Evolutionary conservation across 163 green algal genomes (phyloP).

Genomic region (Chlamydomonas reinhardtii): DNA sequence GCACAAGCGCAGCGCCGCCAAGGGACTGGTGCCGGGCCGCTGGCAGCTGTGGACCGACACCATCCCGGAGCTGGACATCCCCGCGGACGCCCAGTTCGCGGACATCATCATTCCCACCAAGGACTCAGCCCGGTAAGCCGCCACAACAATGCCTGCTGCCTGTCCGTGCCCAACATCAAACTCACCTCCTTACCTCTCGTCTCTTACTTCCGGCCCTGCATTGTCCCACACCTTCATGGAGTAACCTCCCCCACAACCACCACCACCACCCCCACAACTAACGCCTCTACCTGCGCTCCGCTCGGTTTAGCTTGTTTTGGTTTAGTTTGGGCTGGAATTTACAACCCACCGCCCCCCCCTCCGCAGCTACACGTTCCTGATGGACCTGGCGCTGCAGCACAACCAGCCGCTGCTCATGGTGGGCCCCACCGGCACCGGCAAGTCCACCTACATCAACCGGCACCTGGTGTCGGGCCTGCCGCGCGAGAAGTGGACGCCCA

Average conservation of each 20-base stretch:
- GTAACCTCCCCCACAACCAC: no score
- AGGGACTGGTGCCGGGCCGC: conserved; percentile 27
- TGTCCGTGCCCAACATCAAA: no score
- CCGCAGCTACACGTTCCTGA: conserved; percentile 78
- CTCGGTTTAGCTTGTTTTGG: no score
- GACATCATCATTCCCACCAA: conserved; percentile 90
- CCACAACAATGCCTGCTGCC: no score
- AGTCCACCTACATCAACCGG: conserved; percentile 76
- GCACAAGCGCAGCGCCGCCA: conserved; percentile 53
- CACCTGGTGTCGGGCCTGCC: conserved; percentile 66
- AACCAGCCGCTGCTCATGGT: conserved; percentile 82
- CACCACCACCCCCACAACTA: no score
- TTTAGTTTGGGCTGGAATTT: no score
- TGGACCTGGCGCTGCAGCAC: conserved; percentile 78
- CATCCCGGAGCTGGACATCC: conserved; percentile 67
- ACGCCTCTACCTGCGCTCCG: no score
- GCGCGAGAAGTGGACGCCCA: conserved; percentile 74
- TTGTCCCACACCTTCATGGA: no score
- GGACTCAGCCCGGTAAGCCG: conserved; percentile 69
- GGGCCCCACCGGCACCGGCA: conserved; percentile 86
- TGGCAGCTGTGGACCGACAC: conserved; percentile 77
- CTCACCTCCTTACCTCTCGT: no score
- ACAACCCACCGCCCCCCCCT: background rate
- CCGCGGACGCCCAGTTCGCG: conserved; percentile 68
- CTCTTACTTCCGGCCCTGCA: no score